Evolutionary conservation across 441 rosid species (phyloP).

Genomic region (Populus tomentosa): DNA sequence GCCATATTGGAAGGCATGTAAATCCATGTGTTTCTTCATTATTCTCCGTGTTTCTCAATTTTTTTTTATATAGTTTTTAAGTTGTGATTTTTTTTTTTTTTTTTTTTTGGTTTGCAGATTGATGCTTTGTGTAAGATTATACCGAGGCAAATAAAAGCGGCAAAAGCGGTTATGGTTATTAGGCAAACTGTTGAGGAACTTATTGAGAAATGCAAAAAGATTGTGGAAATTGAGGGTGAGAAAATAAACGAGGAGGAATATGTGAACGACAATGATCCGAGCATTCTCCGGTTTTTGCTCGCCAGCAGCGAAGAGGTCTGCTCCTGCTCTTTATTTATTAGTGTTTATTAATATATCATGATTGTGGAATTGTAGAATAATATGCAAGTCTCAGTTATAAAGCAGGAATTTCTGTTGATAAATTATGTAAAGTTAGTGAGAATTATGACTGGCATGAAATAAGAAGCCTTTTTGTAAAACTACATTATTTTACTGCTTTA

Average conservation of each 20-base stretch:
- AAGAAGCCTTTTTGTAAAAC: not conserved
- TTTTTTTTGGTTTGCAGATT: constrained; percentile 33
- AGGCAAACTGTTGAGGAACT: constrained; percentile 82
- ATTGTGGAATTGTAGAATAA: not conserved
- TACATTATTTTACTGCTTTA: too few relatives aligned
- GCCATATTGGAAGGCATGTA: constrained; percentile 90
- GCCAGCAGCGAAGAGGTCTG: constrained; percentile 95
- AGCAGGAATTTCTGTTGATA: not conserved
- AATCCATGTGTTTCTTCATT: constrained; percentile 8
- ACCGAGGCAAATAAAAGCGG: constrained; percentile 93
- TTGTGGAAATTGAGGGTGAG: constrained; percentile 90
- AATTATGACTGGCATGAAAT: not conserved
- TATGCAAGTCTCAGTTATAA: not conserved
- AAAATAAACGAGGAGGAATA: constrained; percentile 83
- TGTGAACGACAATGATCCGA: constrained; percentile 86
- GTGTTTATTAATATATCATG: not conserved
- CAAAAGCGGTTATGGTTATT: constrained; percentile 67
- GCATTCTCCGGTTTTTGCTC: constrained; percentile 86
- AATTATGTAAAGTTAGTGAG: not conserved
- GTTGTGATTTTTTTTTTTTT: not conserved
- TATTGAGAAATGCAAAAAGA: constrained; percentile 70
- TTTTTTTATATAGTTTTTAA: constrained; percentile 5
- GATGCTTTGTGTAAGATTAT: constrained; percentile 68
- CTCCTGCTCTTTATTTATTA: constrained; percentile 4
- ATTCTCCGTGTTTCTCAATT: not conserved